Evolutionary conservation across 1,284 basidiomycete genomes (phyloP).

Genomic region (Vanrija sp.): DNA sequence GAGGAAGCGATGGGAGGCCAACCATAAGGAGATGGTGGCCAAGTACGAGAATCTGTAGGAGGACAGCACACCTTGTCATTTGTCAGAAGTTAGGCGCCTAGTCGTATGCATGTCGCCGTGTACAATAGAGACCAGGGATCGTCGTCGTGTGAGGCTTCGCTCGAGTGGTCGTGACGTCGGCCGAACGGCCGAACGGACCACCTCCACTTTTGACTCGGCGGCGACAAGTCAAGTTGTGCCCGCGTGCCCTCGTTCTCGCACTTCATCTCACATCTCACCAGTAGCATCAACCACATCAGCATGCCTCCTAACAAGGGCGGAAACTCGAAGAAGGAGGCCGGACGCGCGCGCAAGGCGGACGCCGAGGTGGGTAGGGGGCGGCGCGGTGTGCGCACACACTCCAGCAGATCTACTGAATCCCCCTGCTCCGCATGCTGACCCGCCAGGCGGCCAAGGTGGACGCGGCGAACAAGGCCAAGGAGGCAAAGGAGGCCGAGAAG

Average conservation of each 20-base stretch:
- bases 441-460: conserved; percentile 58
- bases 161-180: too few relatives aligned
- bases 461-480: conserved; percentile 36
- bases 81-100: too few relatives aligned
- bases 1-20: conserved; percentile 28
- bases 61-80: too few relatives aligned
- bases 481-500: conserved; percentile 64
- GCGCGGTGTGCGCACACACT: conserved; percentile 53
- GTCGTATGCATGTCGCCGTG: too few relatives aligned
- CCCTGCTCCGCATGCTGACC: background rate
- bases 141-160: too few relatives aligned
- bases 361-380: conserved; percentile 72
- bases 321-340: conserved; percentile 84
- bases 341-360: conserved; percentile 86
- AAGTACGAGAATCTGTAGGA: background rate
- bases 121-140: too few relatives aligned
- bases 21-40: conserved; percentile 12
- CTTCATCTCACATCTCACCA: background rate
- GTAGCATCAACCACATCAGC: background rate
- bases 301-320: conserved; percentile 77
- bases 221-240: too few relatives aligned
- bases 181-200: too few relatives aligned
- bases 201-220: too few relatives aligned
- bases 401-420: background rate
- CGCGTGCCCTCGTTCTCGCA: too few relatives aligned